phyloP scores from a whole-genome alignment of 805 yeast species.

The Kuraishia capsulata region DNA sequence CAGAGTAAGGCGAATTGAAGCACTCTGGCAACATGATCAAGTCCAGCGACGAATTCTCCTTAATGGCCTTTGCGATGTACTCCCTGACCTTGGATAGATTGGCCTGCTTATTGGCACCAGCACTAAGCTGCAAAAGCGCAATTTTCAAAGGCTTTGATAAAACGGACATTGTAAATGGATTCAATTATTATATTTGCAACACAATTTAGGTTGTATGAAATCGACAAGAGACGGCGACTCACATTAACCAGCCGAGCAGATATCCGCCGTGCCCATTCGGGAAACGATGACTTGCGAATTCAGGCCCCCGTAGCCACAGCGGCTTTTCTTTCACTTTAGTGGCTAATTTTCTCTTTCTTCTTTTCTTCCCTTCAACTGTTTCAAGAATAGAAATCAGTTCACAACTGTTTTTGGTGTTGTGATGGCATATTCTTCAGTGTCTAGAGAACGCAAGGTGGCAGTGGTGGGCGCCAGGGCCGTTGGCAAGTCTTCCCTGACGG shows the following conservation, averaged over 20 bases:
- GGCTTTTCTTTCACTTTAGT: too few relatives aligned
- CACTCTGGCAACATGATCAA: constrained; percentile 89
- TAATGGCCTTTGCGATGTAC: constrained; percentile 55
- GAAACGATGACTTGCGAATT: neutral
- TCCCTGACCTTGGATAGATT: constrained; percentile 63
- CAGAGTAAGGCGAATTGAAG: constrained; percentile 93
- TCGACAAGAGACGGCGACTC: too few relatives aligned
- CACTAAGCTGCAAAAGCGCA: constrained; percentile 77
- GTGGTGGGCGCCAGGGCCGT: constrained; percentile 85
- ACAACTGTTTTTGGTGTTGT: neutral
- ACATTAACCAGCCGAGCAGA: too few relatives aligned
- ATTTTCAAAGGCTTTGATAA: constrained; percentile 21
- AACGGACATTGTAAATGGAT: neutral
- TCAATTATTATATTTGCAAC: too few relatives aligned
- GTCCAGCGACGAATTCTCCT: constrained; percentile 45
- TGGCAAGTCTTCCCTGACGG: constrained; percentile 80
- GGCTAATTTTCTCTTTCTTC: too few relatives aligned
- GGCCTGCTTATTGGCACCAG: constrained; percentile 73
- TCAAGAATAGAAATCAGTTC: neutral
- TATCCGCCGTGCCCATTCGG: too few relatives aligned
- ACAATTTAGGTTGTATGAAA: too few relatives aligned
- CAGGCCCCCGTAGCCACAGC: neutral
- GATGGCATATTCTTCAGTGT: neutral
- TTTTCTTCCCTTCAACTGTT: too few relatives aligned
- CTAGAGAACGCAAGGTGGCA: constrained; percentile 60